These are phyloP conservation scores for Chimonanthus praecox DNA, from an alignment of 164 flowering plant genomes.

Conservation along the genomic window DNA sequence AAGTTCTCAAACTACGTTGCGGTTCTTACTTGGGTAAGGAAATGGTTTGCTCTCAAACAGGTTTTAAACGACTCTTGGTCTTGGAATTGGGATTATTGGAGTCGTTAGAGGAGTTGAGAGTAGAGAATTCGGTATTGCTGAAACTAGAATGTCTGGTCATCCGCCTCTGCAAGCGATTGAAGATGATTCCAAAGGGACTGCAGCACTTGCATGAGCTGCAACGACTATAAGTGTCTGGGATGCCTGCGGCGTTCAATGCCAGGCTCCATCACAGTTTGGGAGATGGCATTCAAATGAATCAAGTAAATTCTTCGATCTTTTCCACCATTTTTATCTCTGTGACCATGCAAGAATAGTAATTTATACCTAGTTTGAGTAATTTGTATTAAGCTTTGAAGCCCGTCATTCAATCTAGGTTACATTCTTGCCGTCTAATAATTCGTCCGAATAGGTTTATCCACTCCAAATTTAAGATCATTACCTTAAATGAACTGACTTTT, in stretches of 20 bases:
- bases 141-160: neutral
- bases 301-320: no score
- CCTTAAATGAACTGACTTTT: no score
- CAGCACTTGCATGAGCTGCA: conserved; percentile 16
- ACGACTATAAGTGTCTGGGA: neutral
- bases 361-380: no score
- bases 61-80: neutral
- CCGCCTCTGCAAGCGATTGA: conserved; percentile 10
- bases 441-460: no score
- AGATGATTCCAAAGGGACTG: conserved; percentile 27
- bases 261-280: neutral
- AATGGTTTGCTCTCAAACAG: neutral
- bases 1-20: neutral
- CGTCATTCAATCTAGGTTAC: no score
- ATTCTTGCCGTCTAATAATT: no score
- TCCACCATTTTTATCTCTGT: no score
- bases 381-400: no score
- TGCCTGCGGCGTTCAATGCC: neutral
- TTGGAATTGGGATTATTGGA: neutral
- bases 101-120: conserved; percentile 2
- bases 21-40: conserved; percentile 12
- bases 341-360: no score
- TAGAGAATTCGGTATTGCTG: neutral
- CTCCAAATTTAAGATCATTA: no score
- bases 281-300: no score